Evolutionary conservation across 2,329 filamentous ascomycete genomes (phyloP).

Genomic region (Hymenotorrendiella dingleyae): DNA sequence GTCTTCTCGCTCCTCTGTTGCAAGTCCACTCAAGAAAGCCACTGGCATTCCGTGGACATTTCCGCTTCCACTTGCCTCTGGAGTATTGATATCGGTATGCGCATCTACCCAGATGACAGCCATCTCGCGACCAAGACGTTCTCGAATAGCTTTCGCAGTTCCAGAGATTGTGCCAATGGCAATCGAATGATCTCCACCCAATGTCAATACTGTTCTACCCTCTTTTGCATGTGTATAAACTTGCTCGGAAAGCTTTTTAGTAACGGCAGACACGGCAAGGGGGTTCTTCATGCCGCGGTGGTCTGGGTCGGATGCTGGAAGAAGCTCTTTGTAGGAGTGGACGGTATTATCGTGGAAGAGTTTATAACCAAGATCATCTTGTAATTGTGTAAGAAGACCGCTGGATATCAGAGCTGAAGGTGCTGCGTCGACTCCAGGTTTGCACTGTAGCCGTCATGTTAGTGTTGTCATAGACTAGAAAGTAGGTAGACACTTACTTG

Average conservation of each 20-base stretch:
- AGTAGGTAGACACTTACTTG: conserved; percentile 58
- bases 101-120: conserved; percentile 99
- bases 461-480: conserved; percentile 5
- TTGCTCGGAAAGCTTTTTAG: conserved; percentile 69
- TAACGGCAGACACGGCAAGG: conserved; percentile 78
- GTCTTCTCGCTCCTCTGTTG: conserved; percentile 67
- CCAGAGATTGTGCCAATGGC: conserved; percentile 91
- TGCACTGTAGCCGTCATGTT: conserved; percentile 52
- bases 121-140: conserved; percentile 75
- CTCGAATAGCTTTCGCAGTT: conserved; percentile 76
- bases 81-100: conserved; percentile 95
- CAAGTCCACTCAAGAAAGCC: conserved; percentile 81
- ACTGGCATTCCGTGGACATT: conserved; percentile 99
- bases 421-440: conserved; percentile 85
- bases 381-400: conserved; percentile 78
- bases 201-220: conserved; percentile 83
- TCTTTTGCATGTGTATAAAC: conserved; percentile 80
- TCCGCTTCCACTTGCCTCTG: conserved; percentile 80
- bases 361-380: conserved; percentile 80
- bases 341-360: conserved; percentile 78
- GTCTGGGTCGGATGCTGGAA: conserved; percentile 66
- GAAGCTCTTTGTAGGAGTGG: conserved; percentile 72
- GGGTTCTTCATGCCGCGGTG: conserved; percentile 95
- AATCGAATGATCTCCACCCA: conserved; percentile 94
- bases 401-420: conserved; percentile 84